A percentile compares a stretch with the other conserved stretches of the same genome.
phyloP scores from a whole-genome alignment of 768 basidiomycete genomes.

The Leccinum aurantiacum region DNA sequence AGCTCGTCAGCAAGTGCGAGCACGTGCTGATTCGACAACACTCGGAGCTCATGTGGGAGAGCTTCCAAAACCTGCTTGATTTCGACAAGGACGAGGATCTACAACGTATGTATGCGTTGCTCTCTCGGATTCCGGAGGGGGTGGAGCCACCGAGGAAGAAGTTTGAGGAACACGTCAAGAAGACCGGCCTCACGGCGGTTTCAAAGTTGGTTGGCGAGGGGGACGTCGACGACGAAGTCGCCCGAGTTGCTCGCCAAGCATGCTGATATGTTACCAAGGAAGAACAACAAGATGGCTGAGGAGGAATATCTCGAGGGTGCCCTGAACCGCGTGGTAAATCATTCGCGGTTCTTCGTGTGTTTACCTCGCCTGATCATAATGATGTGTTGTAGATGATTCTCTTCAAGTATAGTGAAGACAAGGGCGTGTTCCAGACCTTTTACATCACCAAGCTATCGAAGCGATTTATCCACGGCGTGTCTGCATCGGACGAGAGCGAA shows the following conservation, averaged over 20 bases:
- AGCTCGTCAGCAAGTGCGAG: conserved; percentile 82
- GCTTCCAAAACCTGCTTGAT: conserved; percentile 86
- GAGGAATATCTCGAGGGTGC: conserved; percentile 81
- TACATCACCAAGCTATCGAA: conserved; percentile 93
- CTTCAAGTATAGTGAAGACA: conserved; percentile 98
- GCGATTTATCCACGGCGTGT: conserved; percentile 87
- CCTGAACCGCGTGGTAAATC: conserved; percentile 81
- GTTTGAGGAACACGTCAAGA: conserved; percentile 96
- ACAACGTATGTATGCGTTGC: conserved; percentile 91
- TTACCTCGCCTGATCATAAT: conserved; percentile 3
- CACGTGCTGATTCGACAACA: conserved; percentile 89
- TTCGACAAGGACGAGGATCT: conserved; percentile 94
- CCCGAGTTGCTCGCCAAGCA: conserved; percentile 93
- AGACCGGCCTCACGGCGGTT: conserved; percentile 79
- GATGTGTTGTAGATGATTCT: conserved; percentile 73
- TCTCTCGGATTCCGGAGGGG: conserved; percentile 87
- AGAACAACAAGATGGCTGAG: conserved; percentile 94
- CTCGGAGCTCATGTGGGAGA: conserved; percentile 83
- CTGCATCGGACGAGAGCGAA: conserved; percentile 94
- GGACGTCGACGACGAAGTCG: conserved; percentile 78
- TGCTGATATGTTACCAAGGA: conserved; percentile 82
- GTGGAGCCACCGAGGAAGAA: conserved; percentile 87
- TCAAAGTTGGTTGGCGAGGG: conserved; percentile 66
- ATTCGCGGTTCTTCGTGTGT: not conserved
- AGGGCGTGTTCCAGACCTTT: conserved; percentile 98